Evolutionary conservation across 208 protist genomes (phyloP).

Genomic region (Paratrypanosoma confusum): DNA sequence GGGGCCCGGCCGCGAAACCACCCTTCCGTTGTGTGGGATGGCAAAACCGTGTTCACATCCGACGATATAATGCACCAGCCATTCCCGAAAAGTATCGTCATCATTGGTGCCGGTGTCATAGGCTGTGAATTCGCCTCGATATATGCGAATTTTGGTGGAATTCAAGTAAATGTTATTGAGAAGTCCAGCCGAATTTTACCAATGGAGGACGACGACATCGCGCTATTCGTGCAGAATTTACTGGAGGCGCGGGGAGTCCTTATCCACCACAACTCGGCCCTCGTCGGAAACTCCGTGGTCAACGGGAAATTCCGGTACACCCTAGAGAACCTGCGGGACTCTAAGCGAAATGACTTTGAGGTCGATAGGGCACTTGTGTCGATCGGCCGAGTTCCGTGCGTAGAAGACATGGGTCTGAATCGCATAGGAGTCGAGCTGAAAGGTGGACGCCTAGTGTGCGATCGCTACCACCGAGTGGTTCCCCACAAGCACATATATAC

Average conservation of each 20-base stretch:
- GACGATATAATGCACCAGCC: slow-evolving; percentile 82
- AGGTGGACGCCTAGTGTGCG: slow-evolving; percentile 23
- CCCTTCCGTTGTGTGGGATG: slow-evolving; percentile 53
- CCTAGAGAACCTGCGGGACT: slow-evolving; percentile 41
- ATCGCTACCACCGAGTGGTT: slow-evolving; percentile 49
- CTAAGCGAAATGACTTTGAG: slow-evolving; percentile 24
- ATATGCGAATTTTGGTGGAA: slow-evolving; percentile 83
- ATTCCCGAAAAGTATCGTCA: slow-evolving; percentile 81
- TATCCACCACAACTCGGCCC: slow-evolving; percentile 76
- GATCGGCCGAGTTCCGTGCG: slow-evolving; percentile 72
- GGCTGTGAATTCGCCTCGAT: slow-evolving; percentile 89
- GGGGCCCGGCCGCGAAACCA: slow-evolving; percentile 71
- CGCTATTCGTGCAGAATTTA: slow-evolving; percentile 68
- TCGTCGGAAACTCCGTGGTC: slow-evolving; percentile 51
- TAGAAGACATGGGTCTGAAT: slow-evolving; percentile 38
- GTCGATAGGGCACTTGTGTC: slow-evolving; percentile 80
- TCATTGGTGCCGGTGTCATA: slow-evolving; percentile 88
- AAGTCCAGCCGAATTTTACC: slow-evolving; percentile 75
- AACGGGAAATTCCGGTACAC: slow-evolving; percentile 72
- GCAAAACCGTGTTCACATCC: slow-evolving; percentile 75
- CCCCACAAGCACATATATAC: slow-evolving; percentile 83
- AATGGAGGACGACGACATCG: slow-evolving; percentile 84
- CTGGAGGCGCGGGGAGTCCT: slow-evolving; percentile 59
- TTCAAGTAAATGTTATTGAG: slow-evolving; percentile 80
- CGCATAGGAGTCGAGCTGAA: slow-evolving; percentile 39